Percentiles rank a stretch among this genome's conserved stretches.
Evolutionary conservation across 2,329 filamentous ascomycete species (phyloP).

Genomic region (Pestalotiopsis sp.): DNA sequence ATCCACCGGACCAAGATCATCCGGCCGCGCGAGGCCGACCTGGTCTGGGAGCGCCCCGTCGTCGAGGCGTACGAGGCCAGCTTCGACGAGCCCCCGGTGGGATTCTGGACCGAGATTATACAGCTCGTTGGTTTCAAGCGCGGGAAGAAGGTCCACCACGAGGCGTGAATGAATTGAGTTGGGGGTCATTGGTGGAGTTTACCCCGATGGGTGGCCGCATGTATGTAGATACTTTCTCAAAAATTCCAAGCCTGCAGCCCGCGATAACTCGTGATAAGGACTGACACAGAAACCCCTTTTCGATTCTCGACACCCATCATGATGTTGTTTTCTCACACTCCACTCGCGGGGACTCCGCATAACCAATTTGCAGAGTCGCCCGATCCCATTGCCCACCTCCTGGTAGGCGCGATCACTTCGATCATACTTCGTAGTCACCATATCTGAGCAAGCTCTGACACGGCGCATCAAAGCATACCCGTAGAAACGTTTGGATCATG

Average conservation of each 20-base stretch:
- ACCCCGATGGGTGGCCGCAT: too few relatives aligned
- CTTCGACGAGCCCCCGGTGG: conserved; percentile 13
- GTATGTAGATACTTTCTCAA: not conserved
- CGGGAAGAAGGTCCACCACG: not conserved
- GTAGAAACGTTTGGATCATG: conserved; percentile 9
- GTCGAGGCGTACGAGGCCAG: conserved; percentile 51
- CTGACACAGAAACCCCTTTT: not conserved
- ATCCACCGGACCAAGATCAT: conserved; percentile 59
- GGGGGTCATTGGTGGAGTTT: not conserved
- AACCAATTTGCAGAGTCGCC: not conserved
- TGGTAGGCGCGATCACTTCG: not conserved
- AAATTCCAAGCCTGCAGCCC: conserved; percentile 8
- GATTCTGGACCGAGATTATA: conserved; percentile 17
- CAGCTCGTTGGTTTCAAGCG: conserved; percentile 7
- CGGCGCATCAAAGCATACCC: conserved; percentile 18
- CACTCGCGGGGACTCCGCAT: too few relatives aligned
- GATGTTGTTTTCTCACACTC: too few relatives aligned
- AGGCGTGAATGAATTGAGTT: not conserved
- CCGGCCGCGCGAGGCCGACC: conserved; percentile 54
- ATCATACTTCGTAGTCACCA: not conserved
- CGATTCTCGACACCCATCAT: not conserved
- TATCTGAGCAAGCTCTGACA: not conserved
- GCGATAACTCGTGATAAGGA: conserved; percentile 1
- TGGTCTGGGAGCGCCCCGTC: conserved; percentile 57
- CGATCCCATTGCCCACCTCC: not conserved